Conservation (phyloP, 495 filamentous ascomycete species). For the Chaetomium fimeti region DNA sequence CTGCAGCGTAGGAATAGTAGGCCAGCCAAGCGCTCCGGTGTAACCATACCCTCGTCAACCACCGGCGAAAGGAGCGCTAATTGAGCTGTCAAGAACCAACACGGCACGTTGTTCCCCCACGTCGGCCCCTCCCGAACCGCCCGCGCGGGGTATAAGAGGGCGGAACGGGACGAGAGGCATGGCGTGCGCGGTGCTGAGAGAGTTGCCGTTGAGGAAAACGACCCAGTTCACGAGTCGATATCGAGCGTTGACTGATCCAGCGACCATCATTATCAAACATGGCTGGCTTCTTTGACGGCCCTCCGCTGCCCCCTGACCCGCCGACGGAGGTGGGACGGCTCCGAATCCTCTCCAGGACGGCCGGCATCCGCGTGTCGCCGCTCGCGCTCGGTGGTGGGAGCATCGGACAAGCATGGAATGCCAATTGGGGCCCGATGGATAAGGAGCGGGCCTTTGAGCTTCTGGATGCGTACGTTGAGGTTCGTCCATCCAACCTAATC, state of each 20-base stretch:
- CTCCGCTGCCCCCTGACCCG: not conserved
- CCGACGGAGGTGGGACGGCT: not conserved
- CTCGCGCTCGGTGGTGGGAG: not conserved
- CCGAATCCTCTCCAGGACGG: not conserved
- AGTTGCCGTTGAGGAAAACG: too few species aligned
- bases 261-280: not conserved
- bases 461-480: not conserved
- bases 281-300: conserved; percentile 1
- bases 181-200: not conserved
- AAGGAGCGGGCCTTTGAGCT: conserved; percentile 1
- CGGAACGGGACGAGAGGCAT: not conserved
- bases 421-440: not conserved
- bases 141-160: not conserved
- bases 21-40: not conserved
- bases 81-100: not conserved
- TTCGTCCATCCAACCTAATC: not conserved
- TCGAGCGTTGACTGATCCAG: not conserved
- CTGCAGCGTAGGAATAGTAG: not conserved
- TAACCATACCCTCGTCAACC: not conserved
- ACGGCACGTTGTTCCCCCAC: not conserved
- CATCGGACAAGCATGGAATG: not conserved
- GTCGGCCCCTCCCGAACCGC: not conserved
- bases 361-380: not conserved
- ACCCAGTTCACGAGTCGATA: not conserved
- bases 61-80: not conserved